These are phyloP conservation scores for Trichoderma pleuroti DNA, from an alignment of 2,329 filamentous ascomycete genomes.

Conservation along the genomic window DNA sequence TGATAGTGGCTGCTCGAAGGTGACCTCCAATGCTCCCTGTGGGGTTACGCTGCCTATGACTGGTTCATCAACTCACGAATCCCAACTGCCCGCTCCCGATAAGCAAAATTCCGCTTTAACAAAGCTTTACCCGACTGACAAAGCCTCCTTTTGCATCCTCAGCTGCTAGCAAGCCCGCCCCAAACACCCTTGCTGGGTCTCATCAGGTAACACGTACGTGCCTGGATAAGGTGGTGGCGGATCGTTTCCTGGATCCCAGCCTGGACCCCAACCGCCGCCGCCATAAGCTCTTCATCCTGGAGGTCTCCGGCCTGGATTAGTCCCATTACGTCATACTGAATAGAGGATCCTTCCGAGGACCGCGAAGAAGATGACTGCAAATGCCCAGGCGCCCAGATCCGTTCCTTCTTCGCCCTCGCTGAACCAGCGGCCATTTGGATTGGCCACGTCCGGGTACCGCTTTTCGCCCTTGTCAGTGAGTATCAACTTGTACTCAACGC, in stretches of 20 bases:
- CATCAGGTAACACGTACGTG: slow-evolving; percentile 35
- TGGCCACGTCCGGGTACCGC: slow-evolving; percentile 58
- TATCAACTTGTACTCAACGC: slow-evolving; percentile 79
- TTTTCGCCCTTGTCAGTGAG: slow-evolving; percentile 74
- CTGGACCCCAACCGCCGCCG: slow-evolving; percentile 38
- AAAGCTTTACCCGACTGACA: no score
- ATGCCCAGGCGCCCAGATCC: slow-evolving; percentile 45
- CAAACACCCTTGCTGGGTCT: slow-evolving; percentile 54
- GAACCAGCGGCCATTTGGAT: slow-evolving; percentile 35
- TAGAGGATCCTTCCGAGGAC: slow-evolving; percentile 62
- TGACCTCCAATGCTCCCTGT: no score
- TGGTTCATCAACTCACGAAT: no score
- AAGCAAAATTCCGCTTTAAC: no score
- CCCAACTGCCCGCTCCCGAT: no score
- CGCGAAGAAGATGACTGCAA: slow-evolving; percentile 59
- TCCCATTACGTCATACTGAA: slow-evolving; percentile 39
- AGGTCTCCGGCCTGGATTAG: slow-evolving; percentile 28
- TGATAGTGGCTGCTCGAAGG: no score
- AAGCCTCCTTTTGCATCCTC: no score
- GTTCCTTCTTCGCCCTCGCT: slow-evolving; percentile 29
- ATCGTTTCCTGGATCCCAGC: slow-evolving; percentile 43
- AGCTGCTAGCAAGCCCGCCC: slow-evolving; percentile 64
- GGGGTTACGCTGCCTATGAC: no score
- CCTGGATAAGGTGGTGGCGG: slow-evolving; percentile 49
- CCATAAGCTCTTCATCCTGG: slow-evolving; percentile 15